These are phyloP conservation scores for Adansonia grandidieri DNA, from an alignment of 441 rosid species.

Conservation along the genomic window DNA sequence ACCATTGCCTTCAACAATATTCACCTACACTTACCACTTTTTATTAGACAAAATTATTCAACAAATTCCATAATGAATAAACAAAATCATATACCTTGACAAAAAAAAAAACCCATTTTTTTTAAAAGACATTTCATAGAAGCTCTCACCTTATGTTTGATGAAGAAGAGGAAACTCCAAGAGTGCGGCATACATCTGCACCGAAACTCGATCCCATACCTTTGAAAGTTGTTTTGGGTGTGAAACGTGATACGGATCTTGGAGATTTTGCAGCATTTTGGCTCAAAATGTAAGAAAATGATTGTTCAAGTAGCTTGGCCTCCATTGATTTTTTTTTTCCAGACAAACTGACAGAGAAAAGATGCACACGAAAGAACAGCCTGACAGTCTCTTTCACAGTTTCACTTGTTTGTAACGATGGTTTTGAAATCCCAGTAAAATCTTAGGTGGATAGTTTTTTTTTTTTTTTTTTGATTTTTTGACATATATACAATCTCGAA, in stretches of 20 bases:
- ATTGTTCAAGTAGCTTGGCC: not conserved
- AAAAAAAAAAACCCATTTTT: not conserved
- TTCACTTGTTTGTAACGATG: not conserved
- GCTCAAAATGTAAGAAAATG: slow-evolving; percentile 7
- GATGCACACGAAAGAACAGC: not conserved
- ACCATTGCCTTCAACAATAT: not conserved
- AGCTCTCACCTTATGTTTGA: slow-evolving; percentile 14
- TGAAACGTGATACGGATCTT: not conserved
- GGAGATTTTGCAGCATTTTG: not conserved
- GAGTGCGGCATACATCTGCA: not conserved
- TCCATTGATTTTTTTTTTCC: not conserved
- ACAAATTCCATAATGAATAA: not conserved
- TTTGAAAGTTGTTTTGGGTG: not conserved
- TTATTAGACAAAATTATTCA: not conserved
- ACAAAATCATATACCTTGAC: not conserved
- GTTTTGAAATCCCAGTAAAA: not conserved
- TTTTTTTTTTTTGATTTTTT: too few species aligned
- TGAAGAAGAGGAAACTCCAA: slow-evolving; percentile 3
- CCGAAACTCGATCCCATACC: not conserved
- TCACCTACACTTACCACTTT: not conserved
- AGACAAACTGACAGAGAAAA: not conserved
- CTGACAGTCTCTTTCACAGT: not conserved
- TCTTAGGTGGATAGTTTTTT: too few species aligned
- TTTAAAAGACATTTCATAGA: not conserved
- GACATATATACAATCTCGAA: too few species aligned